A percentile compares a stretch with the other conserved stretches of the same genome.
phyloP scores from a whole-genome alignment of 345 rosid species.

The Moringa oleifera region DNA sequence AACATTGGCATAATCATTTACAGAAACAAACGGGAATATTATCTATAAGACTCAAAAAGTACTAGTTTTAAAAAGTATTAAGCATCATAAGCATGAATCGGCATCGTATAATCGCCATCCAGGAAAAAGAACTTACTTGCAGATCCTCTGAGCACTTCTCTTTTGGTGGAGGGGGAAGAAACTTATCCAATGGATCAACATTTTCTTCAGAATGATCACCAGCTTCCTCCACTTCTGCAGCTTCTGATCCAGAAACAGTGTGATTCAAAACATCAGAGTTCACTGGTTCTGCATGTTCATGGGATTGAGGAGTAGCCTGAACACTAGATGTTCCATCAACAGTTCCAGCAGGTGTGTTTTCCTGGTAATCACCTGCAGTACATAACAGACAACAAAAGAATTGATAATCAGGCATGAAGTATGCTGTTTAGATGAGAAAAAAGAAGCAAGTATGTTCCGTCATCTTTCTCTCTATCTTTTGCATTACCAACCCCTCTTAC shows the following conservation, averaged over 20 bases:
- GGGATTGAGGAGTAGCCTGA: constrained; percentile 42
- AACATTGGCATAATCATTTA: too few species aligned
- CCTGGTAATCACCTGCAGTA: constrained; percentile 31
- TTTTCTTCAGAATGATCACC: constrained; percentile 31
- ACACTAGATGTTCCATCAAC: constrained; percentile 38
- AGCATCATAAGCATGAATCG: neutral
- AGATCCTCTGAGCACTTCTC: constrained; percentile 73
- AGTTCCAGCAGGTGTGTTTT: constrained; percentile 24
- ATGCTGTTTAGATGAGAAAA: neutral
- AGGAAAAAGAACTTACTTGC: constrained; percentile 49
- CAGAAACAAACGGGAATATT: too few species aligned
- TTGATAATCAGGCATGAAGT: neutral
- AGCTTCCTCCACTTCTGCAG: constrained; percentile 31
- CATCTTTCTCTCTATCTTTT: too few species aligned
- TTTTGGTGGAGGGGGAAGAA: constrained; percentile 60
- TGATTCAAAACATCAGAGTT: constrained; percentile 29
- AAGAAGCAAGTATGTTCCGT: neutral
- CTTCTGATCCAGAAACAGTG: constrained; percentile 31
- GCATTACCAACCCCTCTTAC: too few species aligned
- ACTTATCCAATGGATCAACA: constrained; percentile 58
- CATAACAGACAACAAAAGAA: neutral
- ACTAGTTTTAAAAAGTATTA: too few species aligned
- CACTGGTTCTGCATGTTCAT: constrained; percentile 35
- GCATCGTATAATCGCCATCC: neutral
- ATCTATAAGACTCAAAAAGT: too few species aligned